phyloP scores from a whole-genome alignment of 169 alveolate species.

The Eimeria brunetti region DNA sequence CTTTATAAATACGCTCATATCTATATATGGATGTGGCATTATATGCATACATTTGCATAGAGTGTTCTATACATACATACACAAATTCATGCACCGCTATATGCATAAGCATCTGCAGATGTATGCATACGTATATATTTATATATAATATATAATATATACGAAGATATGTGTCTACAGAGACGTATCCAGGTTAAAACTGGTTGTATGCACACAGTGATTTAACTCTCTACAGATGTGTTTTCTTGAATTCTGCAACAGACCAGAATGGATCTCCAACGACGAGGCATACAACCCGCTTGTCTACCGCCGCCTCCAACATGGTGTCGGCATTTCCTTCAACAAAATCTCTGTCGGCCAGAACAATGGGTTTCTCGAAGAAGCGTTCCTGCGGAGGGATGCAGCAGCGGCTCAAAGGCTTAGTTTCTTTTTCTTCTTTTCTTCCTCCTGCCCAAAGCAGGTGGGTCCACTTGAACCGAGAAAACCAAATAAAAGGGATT shows the following conservation, averaged over 20 bases:
- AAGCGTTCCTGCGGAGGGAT: conserved; percentile 75
- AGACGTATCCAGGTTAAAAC: not conserved
- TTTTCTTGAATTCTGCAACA: not conserved
- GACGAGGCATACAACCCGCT: conserved; percentile 90
- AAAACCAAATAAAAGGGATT: not conserved
- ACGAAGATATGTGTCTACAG: not conserved
- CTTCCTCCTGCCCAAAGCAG: not conserved
- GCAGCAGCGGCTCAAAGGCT: too few species aligned
- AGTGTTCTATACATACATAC: not conserved
- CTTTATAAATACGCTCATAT: too few species aligned
- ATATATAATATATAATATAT: not conserved
- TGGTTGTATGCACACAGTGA: not conserved
- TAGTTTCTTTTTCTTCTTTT: too few species aligned
- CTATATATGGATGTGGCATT: too few species aligned
- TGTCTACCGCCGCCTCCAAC: conserved; percentile 85
- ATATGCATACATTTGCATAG: too few species aligned
- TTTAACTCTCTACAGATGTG: not conserved
- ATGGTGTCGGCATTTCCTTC: conserved; percentile 90
- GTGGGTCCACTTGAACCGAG: not conserved
- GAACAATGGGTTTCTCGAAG: conserved; percentile 74
- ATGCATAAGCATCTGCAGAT: too few species aligned
- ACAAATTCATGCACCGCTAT: not conserved
- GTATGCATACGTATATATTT: not conserved
- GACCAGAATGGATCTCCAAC: conserved; percentile 94
- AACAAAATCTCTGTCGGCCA: conserved; percentile 93